Percentiles rank a stretch among this genome's conserved stretches.
Evolutionary conservation across 768 basidiomycete genomes (phyloP).

Genomic region (Xanthoconium purpureum): DNA sequence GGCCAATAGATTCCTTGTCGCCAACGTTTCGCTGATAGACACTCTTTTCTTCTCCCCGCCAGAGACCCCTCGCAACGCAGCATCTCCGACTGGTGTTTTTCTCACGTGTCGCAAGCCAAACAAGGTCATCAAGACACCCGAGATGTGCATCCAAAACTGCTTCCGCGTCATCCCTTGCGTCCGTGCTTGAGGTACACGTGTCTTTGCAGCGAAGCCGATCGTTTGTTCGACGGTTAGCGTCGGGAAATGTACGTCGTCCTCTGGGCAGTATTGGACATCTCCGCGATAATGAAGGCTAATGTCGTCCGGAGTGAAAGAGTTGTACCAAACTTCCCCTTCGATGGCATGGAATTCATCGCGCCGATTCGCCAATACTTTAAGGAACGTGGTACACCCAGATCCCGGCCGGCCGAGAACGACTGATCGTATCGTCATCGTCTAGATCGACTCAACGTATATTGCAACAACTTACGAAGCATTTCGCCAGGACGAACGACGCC

Average conservation of each 20-base stretch:
- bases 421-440: slow-evolving; percentile 24
- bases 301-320: slow-evolving; percentile 65
- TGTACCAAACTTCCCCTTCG: slow-evolving; percentile 71
- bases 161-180: slow-evolving; percentile 39
- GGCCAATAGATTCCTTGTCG: slow-evolving; percentile 69
- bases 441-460: background rate
- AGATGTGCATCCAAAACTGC: slow-evolving; percentile 14
- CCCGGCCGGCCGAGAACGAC: slow-evolving; percentile 86
- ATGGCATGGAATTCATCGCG: slow-evolving; percentile 65
- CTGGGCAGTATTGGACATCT: slow-evolving; percentile 77
- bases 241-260: slow-evolving; percentile 85
- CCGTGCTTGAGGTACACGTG: slow-evolving; percentile 61
- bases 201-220: slow-evolving; percentile 63
- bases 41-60: slow-evolving; percentile 85
- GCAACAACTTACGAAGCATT: slow-evolving; percentile 57
- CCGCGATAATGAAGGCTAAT: slow-evolving; percentile 68
- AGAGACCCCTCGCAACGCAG: slow-evolving; percentile 66
- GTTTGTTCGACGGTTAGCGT: slow-evolving; percentile 80
- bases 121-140: slow-evolving; percentile 57
- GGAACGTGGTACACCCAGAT: slow-evolving; percentile 79
- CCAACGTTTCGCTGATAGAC: slow-evolving; percentile 69
- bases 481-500: slow-evolving; percentile 61
- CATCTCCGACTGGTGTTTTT: slow-evolving; percentile 78
- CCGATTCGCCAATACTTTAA: slow-evolving; percentile 79
- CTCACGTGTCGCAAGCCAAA: slow-evolving; percentile 75